phyloP scores from a whole-genome alignment of 2,329 filamentous ascomycete genomes.

The Penicillium verrucosum region DNA sequence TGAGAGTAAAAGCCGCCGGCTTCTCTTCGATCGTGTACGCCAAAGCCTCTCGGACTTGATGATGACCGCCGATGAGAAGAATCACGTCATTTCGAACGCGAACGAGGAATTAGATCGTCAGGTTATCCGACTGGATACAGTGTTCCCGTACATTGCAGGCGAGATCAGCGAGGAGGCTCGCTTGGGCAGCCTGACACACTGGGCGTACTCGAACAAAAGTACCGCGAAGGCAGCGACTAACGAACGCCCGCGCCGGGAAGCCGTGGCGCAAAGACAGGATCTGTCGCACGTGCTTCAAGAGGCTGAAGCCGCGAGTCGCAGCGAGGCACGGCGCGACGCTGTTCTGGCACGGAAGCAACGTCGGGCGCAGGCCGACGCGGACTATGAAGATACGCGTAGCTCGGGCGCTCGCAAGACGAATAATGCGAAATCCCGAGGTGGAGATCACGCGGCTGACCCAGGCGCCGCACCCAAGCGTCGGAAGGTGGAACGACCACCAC shows the following conservation, averaged over 20 bases:
- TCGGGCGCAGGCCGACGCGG: conserved; percentile 70
- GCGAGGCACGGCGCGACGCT: conserved; percentile 80
- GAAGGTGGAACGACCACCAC: conserved; percentile 67
- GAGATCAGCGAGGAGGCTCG: conserved; percentile 95
- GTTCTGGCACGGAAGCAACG: conserved; percentile 71
- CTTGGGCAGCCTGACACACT: conserved; percentile 85
- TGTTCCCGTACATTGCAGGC: conserved; percentile 78
- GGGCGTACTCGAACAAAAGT: conserved; percentile 86
- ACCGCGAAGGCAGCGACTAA: conserved; percentile 56
- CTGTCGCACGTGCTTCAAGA: conserved; percentile 69
- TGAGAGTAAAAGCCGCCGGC: conserved; percentile 50
- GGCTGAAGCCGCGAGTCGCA: conserved; percentile 77
- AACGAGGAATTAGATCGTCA: conserved; percentile 86
- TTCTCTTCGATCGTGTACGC: conserved; percentile 74
- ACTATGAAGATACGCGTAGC: conserved; percentile 65
- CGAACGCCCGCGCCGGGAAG: conserved; percentile 74
- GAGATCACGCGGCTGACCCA: conserved; percentile 26
- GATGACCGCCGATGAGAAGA: conserved; percentile 92
- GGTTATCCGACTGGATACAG: conserved; percentile 76
- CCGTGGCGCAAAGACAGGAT: conserved; percentile 66
- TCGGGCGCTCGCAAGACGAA: conserved; percentile 54
- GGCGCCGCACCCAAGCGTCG: conserved; percentile 61
- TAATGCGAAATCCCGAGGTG: conserved; percentile 49
- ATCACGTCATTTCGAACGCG: conserved; percentile 90
- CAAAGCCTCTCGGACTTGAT: conserved; percentile 79